These are phyloP conservation scores for Phylloporus sp. DNA, from an alignment of 768 basidiomycete species.

Conservation along the genomic window DNA sequence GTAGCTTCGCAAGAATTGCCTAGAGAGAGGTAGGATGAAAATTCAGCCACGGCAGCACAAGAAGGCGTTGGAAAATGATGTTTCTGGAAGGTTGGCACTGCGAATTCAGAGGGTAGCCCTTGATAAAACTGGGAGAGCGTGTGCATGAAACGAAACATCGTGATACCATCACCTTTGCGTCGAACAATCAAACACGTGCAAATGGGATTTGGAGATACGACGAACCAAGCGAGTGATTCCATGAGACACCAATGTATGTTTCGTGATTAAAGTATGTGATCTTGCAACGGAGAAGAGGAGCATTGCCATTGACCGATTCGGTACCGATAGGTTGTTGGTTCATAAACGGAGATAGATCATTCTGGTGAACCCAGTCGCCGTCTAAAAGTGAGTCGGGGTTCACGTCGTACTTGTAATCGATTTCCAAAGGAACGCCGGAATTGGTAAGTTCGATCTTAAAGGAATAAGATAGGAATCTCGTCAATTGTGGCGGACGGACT, in stretches of 20 bases:
- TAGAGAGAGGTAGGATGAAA: too few relatives aligned
- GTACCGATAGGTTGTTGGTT: slow-evolving; percentile 15
- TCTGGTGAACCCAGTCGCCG: slow-evolving; percentile 26
- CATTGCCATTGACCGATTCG: slow-evolving; percentile 14
- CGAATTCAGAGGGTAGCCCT: slow-evolving; percentile 3
- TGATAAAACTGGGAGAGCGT: slow-evolving; percentile 30
- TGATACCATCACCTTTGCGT: slow-evolving; percentile 27
- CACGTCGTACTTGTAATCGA: slow-evolving; percentile 7
- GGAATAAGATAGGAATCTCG: neutral
- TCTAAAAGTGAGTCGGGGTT: slow-evolving; percentile 9
- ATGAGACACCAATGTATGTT: slow-evolving; percentile 31
- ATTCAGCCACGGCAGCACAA: slow-evolving; percentile 8
- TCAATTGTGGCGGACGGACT: neutral
- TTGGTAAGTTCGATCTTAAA: slow-evolving; percentile 23
- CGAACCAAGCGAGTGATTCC: slow-evolving; percentile 33
- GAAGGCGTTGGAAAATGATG: slow-evolving; percentile 18
- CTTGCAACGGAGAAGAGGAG: slow-evolving; percentile 26
- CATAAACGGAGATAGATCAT: slow-evolving; percentile 18
- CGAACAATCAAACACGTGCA: neutral
- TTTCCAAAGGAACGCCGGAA: slow-evolving; percentile 13
- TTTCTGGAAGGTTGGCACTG: slow-evolving; percentile 25
- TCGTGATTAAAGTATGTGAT: slow-evolving; percentile 20
- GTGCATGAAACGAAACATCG: slow-evolving; percentile 27
- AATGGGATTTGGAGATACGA: neutral
- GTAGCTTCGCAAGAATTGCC: slow-evolving; percentile 12